Evolutionary conservation across 805 yeast species (phyloP).

Genomic region (Hermanozyma aechmeae): DNA sequence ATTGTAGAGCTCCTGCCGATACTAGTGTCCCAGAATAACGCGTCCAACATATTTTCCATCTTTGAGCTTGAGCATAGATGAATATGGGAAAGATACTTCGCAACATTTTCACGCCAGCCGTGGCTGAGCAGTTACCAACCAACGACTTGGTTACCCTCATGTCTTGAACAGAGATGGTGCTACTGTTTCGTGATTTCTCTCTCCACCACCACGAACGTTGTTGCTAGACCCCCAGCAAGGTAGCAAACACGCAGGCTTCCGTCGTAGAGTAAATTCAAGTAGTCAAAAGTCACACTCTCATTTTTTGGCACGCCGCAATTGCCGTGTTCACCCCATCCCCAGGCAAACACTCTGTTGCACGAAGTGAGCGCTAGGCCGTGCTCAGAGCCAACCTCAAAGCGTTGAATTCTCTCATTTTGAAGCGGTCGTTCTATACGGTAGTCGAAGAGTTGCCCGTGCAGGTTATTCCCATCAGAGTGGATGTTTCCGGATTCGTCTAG

Average conservation of each 20-base stretch:
- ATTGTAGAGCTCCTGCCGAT: slow-evolving; percentile 26
- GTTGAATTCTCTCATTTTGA: not conserved
- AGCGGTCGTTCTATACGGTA: slow-evolving; percentile 3
- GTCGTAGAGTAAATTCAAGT: slow-evolving; percentile 24
- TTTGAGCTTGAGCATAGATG: slow-evolving; percentile 50
- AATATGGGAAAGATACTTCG: slow-evolving; percentile 70
- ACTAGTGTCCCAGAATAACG: slow-evolving; percentile 55
- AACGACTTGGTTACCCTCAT: too few species aligned
- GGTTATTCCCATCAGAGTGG: slow-evolving; percentile 60
- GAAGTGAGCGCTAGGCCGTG: slow-evolving; percentile 53
- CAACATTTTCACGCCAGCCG: slow-evolving; percentile 44
- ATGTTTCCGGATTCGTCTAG: slow-evolving; percentile 13
- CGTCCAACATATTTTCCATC: slow-evolving; percentile 79
- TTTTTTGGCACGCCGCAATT: slow-evolving; percentile 55
- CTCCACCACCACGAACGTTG: slow-evolving; percentile 45
- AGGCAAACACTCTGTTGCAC: slow-evolving; percentile 40
- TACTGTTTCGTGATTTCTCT: too few species aligned
- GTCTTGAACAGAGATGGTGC: too few species aligned
- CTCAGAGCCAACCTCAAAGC: slow-evolving; percentile 67
- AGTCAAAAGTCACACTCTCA: slow-evolving; percentile 25
- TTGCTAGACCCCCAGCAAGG: slow-evolving; percentile 60
- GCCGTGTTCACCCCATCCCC: slow-evolving; percentile 99
- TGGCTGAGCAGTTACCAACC: too few species aligned
- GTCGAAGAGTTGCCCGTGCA: slow-evolving; percentile 57
- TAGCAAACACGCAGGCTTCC: slow-evolving; percentile 13